These are phyloP conservation scores for Licmophora abbreviata DNA, from an alignment of 108 stramenopile genomes.

Conservation along the genomic window DNA sequence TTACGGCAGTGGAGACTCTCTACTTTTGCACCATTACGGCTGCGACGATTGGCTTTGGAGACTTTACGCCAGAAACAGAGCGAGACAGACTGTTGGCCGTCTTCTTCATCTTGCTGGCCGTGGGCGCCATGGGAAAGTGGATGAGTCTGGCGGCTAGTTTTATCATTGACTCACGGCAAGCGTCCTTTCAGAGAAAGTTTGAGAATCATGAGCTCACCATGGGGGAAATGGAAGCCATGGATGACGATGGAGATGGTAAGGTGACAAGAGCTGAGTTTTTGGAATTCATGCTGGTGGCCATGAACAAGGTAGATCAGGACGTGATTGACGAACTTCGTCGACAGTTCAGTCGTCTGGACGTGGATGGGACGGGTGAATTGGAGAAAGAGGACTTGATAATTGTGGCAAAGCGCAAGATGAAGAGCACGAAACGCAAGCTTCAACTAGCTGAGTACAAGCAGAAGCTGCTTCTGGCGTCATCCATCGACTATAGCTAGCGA, in stretches of 20 bases:
- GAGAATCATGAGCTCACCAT: conserved; percentile 30
- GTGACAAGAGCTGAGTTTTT: conserved; percentile 62
- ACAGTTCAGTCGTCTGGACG: conserved; percentile 50
- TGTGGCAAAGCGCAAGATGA: conserved; percentile 33
- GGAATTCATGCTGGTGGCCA: conserved; percentile 70
- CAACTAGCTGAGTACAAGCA: conserved; percentile 28
- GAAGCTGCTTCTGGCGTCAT: no score
- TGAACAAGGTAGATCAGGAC: conserved; percentile 60
- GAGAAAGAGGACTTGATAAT: conserved; percentile 38
- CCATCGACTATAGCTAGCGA: no score
- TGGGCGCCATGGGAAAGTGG: conserved; percentile 42
- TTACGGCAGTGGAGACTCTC: conserved; percentile 8
- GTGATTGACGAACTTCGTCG: conserved; percentile 50
- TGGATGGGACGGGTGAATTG: conserved; percentile 32
- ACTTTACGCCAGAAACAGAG: conserved; percentile 16
- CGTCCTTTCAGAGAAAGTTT: conserved; percentile 17
- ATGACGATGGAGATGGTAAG: conserved; percentile 32
- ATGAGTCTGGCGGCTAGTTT: conserved; percentile 34
- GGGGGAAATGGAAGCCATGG: conserved; percentile 45
- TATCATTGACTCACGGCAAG: conserved; percentile 24
- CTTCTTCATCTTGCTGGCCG: conserved; percentile 46
- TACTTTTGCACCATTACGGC: conserved; percentile 16
- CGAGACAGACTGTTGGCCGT: conserved; percentile 20
- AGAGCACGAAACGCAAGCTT: conserved; percentile 23
- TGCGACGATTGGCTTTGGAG: conserved; percentile 40